Base-by-base conservation (phyloP, 2,329 filamentous ascomycete genomes). In the Tolypocladium pustulatum region DNA sequence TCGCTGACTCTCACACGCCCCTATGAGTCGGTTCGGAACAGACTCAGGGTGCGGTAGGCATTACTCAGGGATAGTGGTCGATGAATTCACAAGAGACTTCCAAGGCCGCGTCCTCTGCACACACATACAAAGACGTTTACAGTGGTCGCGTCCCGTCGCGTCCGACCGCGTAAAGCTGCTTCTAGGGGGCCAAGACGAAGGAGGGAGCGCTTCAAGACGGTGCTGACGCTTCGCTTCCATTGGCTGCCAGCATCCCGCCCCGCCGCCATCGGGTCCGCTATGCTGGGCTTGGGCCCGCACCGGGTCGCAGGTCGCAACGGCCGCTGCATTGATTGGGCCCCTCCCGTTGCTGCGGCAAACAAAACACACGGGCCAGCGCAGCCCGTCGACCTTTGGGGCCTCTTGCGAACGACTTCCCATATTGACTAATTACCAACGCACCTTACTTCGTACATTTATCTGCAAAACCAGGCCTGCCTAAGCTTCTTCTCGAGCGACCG, bases 101-200 rank as follows among this genome's bases (percentile, higher is more conserved):
- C 12, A 37, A 36, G 12, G 55, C 34, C 38, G 54, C 32, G n/a
- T 13, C 27, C 22, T 13, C 17, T 9, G 30, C 22, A 9, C 15
- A 7, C 2, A 4, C 22, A 22, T 40, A 4, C 4, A 30, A 27
- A 20, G 15, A n/a, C 25, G 34, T 32, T 41, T 3, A 41, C 54
- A 25, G 54, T n/a, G 13, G 57, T 54, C 57, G 51, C 57, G 56
- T 54, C 37, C 36, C 38, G 57, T 37, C 67, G 66, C 68, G 69
- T 68, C 61, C 60, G 54, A 63, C 65, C 72, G 72, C 70, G 72
- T 74, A 72, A 73, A 74, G 72, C 66, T 60, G 67, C 66, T 62
- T 61, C 54, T 57, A 6, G 38, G 57, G 57, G 36, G 32, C 32
- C 27, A 27, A 20, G 15, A 34, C 55, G 59, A 10, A 27, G 17